Evolutionary conservation across 441 rosid genomes (phyloP).

Genomic region (Omphalea diandra): DNA sequence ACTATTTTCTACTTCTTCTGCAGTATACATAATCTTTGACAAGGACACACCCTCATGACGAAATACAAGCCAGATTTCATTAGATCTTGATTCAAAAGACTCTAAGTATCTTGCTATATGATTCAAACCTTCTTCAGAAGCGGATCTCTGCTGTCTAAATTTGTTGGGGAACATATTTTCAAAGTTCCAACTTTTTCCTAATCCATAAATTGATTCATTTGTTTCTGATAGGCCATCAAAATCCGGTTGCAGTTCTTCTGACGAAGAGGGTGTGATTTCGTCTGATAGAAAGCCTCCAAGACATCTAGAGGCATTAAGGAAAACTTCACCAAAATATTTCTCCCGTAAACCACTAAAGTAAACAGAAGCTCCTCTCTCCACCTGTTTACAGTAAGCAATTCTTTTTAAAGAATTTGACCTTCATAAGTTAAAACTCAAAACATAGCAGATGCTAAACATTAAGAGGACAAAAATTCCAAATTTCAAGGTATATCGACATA

Average conservation of each 20-base stretch:
- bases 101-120: slow-evolving; percentile 95
- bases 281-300: slow-evolving; percentile 43
- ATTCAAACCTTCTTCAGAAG: slow-evolving; percentile 73
- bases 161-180: slow-evolving; percentile 31
- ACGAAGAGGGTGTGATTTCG: slow-evolving; percentile 33
- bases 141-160: slow-evolving; percentile 30
- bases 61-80: slow-evolving; percentile 97
- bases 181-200: slow-evolving; percentile 31
- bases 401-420: slow-evolving; percentile 1
- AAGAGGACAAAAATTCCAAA: neutral
- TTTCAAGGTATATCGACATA: neutral
- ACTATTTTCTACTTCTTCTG: slow-evolving; percentile 54
- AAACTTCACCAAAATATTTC: slow-evolving; percentile 92
- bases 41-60: slow-evolving; percentile 84
- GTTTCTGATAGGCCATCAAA: slow-evolving; percentile 25
- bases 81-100: slow-evolving; percentile 83
- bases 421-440: slow-evolving; percentile 13
- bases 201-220: slow-evolving; percentile 34
- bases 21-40: slow-evolving; percentile 84
- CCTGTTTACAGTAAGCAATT: slow-evolving; percentile 48
- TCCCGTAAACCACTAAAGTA: slow-evolving; percentile 92
- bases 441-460: neutral
- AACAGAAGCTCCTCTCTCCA: slow-evolving; percentile 81
- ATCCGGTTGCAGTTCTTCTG: slow-evolving; percentile 36
- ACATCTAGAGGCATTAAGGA: slow-evolving; percentile 65